Evolutionary conservation across 2,329 filamentous ascomycete species (phyloP), one percentile per base, ranked within the genome.

Genomic region (Parafenestella ontariensis): DNA sequence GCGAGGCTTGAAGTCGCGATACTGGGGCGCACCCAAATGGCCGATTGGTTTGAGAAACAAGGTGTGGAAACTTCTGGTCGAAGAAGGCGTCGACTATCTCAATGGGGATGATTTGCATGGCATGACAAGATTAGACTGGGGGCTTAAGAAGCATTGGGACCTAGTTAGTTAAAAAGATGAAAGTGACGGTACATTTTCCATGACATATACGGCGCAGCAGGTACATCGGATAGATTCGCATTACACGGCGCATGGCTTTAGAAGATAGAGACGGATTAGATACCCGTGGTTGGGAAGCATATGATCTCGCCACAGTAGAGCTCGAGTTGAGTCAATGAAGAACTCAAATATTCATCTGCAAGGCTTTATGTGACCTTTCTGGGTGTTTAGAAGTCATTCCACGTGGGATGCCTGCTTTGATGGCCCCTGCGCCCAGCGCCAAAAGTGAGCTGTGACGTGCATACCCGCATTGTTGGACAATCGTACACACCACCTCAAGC

Each of bases 21-120:
- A 86, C 60, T 87, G 84, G 84, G 76, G 77, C 21, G 77, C 83
- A 10, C 84, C 84, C 0, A 73, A 67, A 48, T 87, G 84, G 84
- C 85, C 85, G 1, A 70, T 79, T 5, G 77, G 77, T 36, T 59
- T 85, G 66, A 71, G 84, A 40, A 83, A 86, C 62, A 77, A 79
- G 46, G 69, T 87, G 15, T 87, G 84, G 85, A 75, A 77, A 7
- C 72, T 83, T 18, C 66, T 87, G 17, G 77, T 82, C 10, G 71
- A 77, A 26, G 82, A 85, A 66, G 83, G 83, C 0, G 83, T 81
- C 10, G 83, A 85, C 65, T 77, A 83, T 37, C 62, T 87, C 46
- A 87, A 85, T 63, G 84, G 83, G 1, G 84, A 87, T 75, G 84
- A 87, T 67, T 62, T 87, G 56, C 68, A 68, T 42, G 79, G 72